Evolutionary conservation across 140 eudicot species (phyloP).

Genomic region (Senecio squalidus): DNA sequence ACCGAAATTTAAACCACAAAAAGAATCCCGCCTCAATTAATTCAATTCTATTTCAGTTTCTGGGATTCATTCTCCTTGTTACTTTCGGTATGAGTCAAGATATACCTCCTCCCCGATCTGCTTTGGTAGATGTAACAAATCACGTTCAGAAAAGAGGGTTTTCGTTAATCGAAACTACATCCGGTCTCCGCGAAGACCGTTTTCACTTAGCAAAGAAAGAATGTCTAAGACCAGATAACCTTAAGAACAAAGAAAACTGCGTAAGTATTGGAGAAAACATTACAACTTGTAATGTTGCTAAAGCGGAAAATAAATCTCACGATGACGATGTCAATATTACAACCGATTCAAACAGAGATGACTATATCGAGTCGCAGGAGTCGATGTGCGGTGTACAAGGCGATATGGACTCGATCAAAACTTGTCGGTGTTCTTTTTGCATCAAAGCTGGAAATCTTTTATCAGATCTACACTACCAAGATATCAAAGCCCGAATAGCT

Average conservation of each 20-base stretch:
- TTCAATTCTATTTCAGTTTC: no score
- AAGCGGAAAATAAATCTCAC: no score
- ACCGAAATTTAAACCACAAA: no score
- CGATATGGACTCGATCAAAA: slow-evolving; percentile 40
- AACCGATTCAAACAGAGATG: slow-evolving; percentile 43
- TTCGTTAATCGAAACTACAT: slow-evolving; percentile 10
- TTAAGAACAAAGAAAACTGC: no score
- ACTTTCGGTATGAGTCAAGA: slow-evolving; percentile 7
- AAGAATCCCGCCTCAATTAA: no score
- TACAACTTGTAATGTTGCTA: no score
- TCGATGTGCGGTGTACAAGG: slow-evolving; percentile 55
- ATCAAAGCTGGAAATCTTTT: slow-evolving; percentile 79
- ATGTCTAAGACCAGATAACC: slow-evolving; percentile 22
- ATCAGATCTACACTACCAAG: slow-evolving; percentile 92
- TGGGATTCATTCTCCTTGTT: no score
- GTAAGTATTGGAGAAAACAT: no score
- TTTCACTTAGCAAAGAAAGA: slow-evolving; percentile 14
- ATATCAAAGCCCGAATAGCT: slow-evolving; percentile 79
- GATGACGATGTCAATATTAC: no score
- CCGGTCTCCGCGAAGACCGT: slow-evolving; percentile 6
- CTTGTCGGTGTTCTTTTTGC: slow-evolving; percentile 92
- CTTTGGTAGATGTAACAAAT: slow-evolving; percentile 57
- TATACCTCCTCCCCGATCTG: slow-evolving; percentile 40
- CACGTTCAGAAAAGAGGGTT: slow-evolving; percentile 29
- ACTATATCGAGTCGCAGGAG: slow-evolving; percentile 55